These are phyloP conservation scores for Wickerhamiella occidentalis DNA, from an alignment of 805 yeast genomes.

Conservation along the genomic window DNA sequence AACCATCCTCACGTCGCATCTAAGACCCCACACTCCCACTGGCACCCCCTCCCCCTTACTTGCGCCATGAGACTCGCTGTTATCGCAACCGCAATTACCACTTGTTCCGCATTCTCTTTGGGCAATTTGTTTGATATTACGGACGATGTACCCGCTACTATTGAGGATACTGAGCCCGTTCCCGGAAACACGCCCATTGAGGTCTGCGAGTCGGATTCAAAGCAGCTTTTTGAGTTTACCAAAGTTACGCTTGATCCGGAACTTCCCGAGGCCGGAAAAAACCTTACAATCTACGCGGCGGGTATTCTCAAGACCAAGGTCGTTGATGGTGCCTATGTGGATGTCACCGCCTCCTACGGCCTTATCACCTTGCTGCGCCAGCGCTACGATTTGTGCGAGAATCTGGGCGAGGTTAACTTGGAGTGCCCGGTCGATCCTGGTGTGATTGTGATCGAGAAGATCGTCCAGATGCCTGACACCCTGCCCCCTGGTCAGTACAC, in stretches of 20 bases:
- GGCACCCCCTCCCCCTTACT: background rate
- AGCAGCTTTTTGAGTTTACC: constrained; percentile 54
- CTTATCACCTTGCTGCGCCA: constrained; percentile 78
- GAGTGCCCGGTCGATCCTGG: constrained; percentile 76
- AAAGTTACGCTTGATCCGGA: constrained; percentile 59
- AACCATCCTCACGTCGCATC: too few relatives aligned
- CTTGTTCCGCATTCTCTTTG: background rate
- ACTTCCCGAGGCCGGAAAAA: constrained; percentile 80
- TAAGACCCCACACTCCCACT: background rate
- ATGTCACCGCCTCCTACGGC: constrained; percentile 85
- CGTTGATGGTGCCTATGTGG: constrained; percentile 84
- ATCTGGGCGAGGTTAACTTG: constrained; percentile 69
- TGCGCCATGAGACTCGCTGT: background rate
- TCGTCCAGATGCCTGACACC: constrained; percentile 74
- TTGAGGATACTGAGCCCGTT: constrained; percentile 37
- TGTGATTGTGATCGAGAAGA: constrained; percentile 47
- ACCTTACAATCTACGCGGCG: constrained; percentile 64
- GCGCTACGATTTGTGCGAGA: constrained; percentile 88
- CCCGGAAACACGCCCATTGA: constrained; percentile 73
- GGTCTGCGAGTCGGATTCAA: constrained; percentile 53
- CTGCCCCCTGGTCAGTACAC: constrained; percentile 92
- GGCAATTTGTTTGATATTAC: background rate
- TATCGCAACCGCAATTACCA: background rate
- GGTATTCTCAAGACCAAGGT: constrained; percentile 49
- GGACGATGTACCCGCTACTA: background rate